Evolutionary conservation across 2,329 filamentous ascomycete genomes (phyloP), one percentile per base, ranked within the genome.

Genomic region (Pezicula rhizophila): DNA sequence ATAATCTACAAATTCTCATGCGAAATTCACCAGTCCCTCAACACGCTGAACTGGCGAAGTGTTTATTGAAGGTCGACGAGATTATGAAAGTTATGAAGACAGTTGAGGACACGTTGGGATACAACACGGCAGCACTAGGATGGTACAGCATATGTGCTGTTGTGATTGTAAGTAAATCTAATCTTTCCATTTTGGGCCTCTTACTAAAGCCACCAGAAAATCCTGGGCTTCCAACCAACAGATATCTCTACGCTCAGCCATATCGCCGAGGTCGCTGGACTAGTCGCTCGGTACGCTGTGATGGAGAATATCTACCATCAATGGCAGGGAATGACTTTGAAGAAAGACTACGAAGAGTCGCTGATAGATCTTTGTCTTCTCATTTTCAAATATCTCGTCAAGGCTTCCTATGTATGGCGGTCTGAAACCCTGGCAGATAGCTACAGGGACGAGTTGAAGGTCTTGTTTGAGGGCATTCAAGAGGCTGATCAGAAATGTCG

Each of bases 301-400:
- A 58, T 57, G 54, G 55, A 58, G 31, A 57, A 54, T 23, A 47
- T 58, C 5, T 57, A 54, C 42, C 17, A 35, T 28, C 45, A 54
- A 14, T 54, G 52, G 52, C 28, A 34, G 14, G 46, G 33, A 2
- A 55, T 55, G 52, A 12, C 7, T 38, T 6, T 54, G 2, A 48
- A 51, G 11, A 35, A 41, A 12, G 48, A 56, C 17, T 54, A 54
- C 33, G 46, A 47, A 31, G 33, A 28, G 1, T 37, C 50, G 2
- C 42, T 56, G 4, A 8, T 52, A 2, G 46, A 46, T 5, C 52
- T 56, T 2, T 56, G 50, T 35, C 34, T 39, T 1, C 45, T 20
- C 8, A 48, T 52, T 4, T 42, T 56, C 7, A 31, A 49, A 14
- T 52, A 50, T 28, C 51, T 54, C 34, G 8, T 31, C 8, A 31